Evolutionary conservation across 1,284 basidiomycete species (phyloP).

Genomic region (Mycosarcoma mackinlayi): DNA sequence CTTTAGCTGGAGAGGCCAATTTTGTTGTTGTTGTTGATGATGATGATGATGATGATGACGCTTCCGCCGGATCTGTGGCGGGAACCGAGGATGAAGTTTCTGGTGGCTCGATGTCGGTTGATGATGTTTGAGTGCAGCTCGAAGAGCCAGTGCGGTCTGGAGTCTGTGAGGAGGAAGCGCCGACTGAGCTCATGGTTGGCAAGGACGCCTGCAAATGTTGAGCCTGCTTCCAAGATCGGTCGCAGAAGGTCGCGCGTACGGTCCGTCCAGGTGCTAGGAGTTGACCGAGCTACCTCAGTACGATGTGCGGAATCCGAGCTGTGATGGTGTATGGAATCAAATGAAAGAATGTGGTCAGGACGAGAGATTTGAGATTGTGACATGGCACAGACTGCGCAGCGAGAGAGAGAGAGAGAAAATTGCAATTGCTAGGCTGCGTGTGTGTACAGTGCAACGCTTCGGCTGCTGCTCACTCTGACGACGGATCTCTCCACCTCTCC

Average conservation of each 20-base stretch:
- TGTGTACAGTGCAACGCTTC: background rate
- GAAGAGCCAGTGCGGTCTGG: background rate
- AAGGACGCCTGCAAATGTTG: background rate
- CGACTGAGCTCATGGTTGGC: conserved; percentile 21
- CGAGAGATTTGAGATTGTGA: too few relatives aligned
- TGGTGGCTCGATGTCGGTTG: conserved; percentile 24
- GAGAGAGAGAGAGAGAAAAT: background rate
- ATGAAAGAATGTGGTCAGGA: too few relatives aligned
- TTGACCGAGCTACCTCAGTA: too few relatives aligned
- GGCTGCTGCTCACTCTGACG: background rate
- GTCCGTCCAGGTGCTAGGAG: background rate
- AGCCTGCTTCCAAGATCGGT: background rate
- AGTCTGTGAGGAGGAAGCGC: conserved; percentile 18
- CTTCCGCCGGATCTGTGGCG: background rate
- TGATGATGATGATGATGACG: background rate
- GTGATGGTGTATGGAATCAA: too few relatives aligned
- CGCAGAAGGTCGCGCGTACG: background rate
- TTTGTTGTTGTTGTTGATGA: background rate
- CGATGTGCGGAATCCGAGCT: too few relatives aligned
- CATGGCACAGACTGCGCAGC: too few relatives aligned
- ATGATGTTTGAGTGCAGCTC: background rate
- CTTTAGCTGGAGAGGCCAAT: background rate
- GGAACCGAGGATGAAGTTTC: conserved; percentile 9
- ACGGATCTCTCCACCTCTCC: conserved; percentile 27
- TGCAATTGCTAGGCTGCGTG: background rate